Evolutionary conservation across 495 filamentous ascomycete species (phyloP), one percentile per base, ranked within the genome.

Genomic region (Penicillium coprophilum): DNA sequence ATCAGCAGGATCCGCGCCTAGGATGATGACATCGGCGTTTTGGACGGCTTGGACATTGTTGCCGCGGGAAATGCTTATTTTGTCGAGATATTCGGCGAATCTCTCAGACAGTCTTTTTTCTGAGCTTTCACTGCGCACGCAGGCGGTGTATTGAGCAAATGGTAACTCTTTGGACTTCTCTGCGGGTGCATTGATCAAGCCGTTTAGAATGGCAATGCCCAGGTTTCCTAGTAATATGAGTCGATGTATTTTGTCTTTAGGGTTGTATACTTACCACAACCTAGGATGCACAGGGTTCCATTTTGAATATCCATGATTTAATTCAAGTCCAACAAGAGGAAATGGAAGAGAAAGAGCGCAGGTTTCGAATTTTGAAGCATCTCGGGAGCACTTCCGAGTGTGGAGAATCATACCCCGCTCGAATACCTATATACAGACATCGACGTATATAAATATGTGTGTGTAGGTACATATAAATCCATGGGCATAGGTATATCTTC

Each of bases 141-240:
- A 74, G n/a, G 71, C 71, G 50, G 68, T 69, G 52, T 59, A 69
- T 21, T 28, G 45, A 10, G 36, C 61, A 55, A 72, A 72, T 10
- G 61, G 63, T 6, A 63, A 30, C 2, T 66, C 41, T 27, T n/a
- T 54, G 21, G 19, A 7, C 40, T 38, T 52, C 0, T 53, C 32
- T 28, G 49, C 12, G 5, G 61, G 41, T 12, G 53, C 46, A 21
- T 55, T 53, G 40, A 73, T 47, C 19, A 76, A 46, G 13, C 72
- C 65, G 36, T 66, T 55, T 9, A 76, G 62, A 43, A 76, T 75
- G 27, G 71, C 69, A 10, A 60, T 66, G 41, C 72, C 73, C 39
- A 76, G 48, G 40, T 74, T 76, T 38, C 73, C 73, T 76, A 1
- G 20, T 12, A 1, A 15, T 12, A 57, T 36, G 51, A 44, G 39